A percentile compares a stretch with the other conserved stretches of the same genome.
Conservation (phyloP, 495 filamentous ascomycete species). For the Penicillium pancosmium region DNA sequence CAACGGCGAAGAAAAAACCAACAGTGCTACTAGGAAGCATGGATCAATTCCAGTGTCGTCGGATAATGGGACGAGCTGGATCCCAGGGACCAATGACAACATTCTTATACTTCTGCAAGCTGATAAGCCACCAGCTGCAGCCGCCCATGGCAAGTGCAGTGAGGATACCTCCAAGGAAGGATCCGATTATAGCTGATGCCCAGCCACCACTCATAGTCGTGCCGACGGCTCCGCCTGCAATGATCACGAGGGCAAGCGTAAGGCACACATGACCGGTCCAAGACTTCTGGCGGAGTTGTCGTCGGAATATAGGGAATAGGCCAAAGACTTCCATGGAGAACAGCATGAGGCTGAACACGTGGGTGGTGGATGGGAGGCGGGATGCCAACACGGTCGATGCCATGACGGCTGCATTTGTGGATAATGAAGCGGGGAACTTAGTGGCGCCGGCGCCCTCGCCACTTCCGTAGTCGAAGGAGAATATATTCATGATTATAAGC, state of each 20-base stretch:
- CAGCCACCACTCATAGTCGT: constrained; percentile 73
- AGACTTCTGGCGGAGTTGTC: constrained; percentile 78
- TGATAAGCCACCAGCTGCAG: constrained; percentile 97
- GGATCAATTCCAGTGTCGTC: constrained; percentile 59
- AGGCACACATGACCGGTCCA: constrained; percentile 82
- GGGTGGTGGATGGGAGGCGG: constrained; percentile 81
- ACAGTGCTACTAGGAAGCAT: neutral
- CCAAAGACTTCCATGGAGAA: constrained; percentile 98
- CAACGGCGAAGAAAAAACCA: constrained; percentile 8
- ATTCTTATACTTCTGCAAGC: constrained; percentile 97
- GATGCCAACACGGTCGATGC: constrained; percentile 90
- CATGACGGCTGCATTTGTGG: constrained; percentile 94
- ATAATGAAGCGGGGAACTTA: constrained; percentile 81
- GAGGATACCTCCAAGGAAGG: constrained; percentile 69
- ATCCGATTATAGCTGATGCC: constrained; percentile 70
- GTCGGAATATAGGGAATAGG: constrained; percentile 91
- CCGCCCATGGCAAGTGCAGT: constrained; percentile 83
- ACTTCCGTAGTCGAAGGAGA: constrained; percentile 93
- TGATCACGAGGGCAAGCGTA: constrained; percentile 76
- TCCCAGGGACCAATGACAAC: constrained; percentile 99
- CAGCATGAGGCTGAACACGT: constrained; percentile 93
- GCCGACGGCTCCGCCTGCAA: constrained; percentile 77
- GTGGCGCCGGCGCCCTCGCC: constrained; percentile 51
- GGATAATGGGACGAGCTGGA: constrained; percentile 82
- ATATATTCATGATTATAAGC: constrained; percentile 92